Conservation (phyloP, 345 rosid species). For the Gossypium anomalum region DNA sequence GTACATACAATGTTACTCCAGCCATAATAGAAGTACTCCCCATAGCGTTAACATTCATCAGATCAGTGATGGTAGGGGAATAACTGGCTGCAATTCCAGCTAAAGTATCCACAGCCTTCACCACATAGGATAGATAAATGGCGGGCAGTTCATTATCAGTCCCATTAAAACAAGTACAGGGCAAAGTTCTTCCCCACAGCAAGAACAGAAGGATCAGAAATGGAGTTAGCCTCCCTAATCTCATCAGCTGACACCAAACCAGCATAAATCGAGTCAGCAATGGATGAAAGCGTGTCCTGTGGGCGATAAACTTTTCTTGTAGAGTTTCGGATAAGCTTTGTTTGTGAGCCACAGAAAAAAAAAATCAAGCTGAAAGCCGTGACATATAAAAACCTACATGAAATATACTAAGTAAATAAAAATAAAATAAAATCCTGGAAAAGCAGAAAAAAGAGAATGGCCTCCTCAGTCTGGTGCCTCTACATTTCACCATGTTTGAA, state of each 20-base stretch:
- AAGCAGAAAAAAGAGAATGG: slow-evolving; percentile 36
- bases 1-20: slow-evolving; percentile 33
- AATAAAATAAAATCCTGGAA: neutral
- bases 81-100: slow-evolving; percentile 63
- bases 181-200: slow-evolving; percentile 67
- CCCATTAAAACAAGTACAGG: slow-evolving; percentile 86
- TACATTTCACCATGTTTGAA: slow-evolving; percentile 22
- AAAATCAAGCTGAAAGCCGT: neutral
- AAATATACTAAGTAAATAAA: neutral
- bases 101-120: slow-evolving; percentile 56
- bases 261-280: slow-evolving; percentile 63
- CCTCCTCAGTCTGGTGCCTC: slow-evolving; percentile 38
- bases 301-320: slow-evolving; percentile 30
- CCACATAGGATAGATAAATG: slow-evolving; percentile 76
- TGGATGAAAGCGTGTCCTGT: slow-evolving; percentile 57
- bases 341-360: neutral
- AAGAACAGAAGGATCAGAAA: slow-evolving; percentile 50
- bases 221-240: slow-evolving; percentile 75
- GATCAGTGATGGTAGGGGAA: slow-evolving; percentile 65
- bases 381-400: slow-evolving; percentile 3
- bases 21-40: slow-evolving; percentile 60
- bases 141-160: slow-evolving; percentile 80
- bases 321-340: neutral
- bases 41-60: slow-evolving; percentile 92
- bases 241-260: slow-evolving; percentile 87